Evolutionary conservation across 2,329 filamentous ascomycete genomes (phyloP), one percentile per base, ranked within the genome.

Genomic region (Aspergillus chevalieri): DNA sequence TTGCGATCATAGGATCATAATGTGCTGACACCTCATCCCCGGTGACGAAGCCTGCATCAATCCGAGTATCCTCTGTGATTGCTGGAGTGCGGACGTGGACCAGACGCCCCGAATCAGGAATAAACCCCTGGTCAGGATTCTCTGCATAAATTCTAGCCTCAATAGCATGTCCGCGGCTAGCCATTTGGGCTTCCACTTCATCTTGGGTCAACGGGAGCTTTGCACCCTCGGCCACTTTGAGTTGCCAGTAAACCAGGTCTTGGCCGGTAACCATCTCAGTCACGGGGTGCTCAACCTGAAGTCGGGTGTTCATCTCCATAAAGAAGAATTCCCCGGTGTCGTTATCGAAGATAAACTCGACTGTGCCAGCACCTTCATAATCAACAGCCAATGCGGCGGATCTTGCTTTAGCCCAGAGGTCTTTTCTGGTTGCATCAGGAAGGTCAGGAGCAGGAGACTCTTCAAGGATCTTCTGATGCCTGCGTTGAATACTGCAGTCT

Each of bases 1-100:
- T 98, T 42, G 93, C 89, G 58, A 98, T 95, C 93, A 98, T 98
- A 24, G 93, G 93, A 60, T 98, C 93, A 69, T 98, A 98, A 48
- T 93, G 88, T 51, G 92, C 89, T 0, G 91, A 94, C 2, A 98
- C 88, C 54, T 89, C 89, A 65, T 95, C 92, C 22, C 93, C 93
- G 58, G 90, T 80, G 24, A 91, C 82, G 66, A 97, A 97, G 1
- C 93, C 93, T 43, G 91, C 90, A 63, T 98, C 93, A 56, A 98
- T 90, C 38, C 93, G 84, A 28, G 97, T 81, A 55, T 90, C 86
- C 1, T 85, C 78, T 34, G 82, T 80, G 5, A 79, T 74, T 44
- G 74, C 67, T 0, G 92, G 91, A 1, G 87, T 90, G 30, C 82
- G 80, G 9, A 97, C 81, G 66, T 96, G 89, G 4, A 94, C 78